Percentiles rank a stretch among this genome's conserved stretches.
Conservation (phyloP, 139 green algal genomes). For the Tetradesmus obliquus region DNA sequence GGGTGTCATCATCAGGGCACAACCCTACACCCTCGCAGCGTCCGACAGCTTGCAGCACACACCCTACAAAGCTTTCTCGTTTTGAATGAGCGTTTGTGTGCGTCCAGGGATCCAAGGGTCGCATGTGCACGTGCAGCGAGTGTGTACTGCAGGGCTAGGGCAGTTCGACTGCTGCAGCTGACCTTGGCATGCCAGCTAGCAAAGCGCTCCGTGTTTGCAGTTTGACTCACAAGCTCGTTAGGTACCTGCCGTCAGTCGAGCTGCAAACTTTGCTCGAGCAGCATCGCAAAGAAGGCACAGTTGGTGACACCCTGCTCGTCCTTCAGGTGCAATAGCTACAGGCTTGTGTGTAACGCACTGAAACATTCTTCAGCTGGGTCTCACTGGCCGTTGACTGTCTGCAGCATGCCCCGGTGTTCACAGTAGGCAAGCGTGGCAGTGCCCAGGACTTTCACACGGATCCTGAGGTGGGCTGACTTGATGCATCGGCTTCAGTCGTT, state of each 20-base stretch:
- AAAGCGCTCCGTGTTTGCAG: conserved; percentile 11
- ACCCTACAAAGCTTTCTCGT: no score
- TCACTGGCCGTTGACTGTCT: not conserved
- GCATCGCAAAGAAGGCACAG: conserved; percentile 31
- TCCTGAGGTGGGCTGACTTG: conserved; percentile 42
- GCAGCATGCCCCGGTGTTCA: conserved; percentile 88
- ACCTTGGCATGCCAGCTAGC: not conserved
- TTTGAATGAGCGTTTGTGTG: no score
- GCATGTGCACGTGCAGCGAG: not conserved
- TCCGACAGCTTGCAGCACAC: no score
- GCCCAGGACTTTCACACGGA: conserved; percentile 65
- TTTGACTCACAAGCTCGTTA: conserved; percentile 25
- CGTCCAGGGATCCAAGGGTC: not conserved
- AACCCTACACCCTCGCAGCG: no score
- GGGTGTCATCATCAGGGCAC: no score
- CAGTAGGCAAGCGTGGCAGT: conserved; percentile 87
- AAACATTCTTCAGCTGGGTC: not conserved
- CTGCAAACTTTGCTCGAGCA: conserved; percentile 59
- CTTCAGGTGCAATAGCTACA: conserved; percentile 57
- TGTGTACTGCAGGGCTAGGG: not conserved
- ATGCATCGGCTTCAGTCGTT: no score
- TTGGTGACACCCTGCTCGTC: conserved; percentile 70
- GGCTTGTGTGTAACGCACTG: not conserved
- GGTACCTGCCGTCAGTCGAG: conserved; percentile 38
- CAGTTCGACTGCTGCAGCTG: not conserved